Conservation (phyloP, 805 yeast genomes). For the Scheffersomyces amazonensis region DNA sequence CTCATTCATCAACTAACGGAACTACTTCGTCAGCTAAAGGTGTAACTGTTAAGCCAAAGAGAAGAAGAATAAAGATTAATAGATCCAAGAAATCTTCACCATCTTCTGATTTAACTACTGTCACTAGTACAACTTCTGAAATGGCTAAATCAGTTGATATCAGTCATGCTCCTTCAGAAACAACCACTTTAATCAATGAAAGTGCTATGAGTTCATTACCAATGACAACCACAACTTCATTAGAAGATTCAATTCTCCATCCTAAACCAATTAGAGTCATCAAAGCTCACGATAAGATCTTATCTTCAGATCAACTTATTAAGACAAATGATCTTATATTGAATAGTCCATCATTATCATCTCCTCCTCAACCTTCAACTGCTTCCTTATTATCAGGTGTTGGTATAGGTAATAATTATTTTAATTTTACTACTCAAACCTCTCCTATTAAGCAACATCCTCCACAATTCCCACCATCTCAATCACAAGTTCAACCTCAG, state of each 20-base stretch:
- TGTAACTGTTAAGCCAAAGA: conserved; percentile 32
- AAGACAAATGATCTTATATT: not conserved
- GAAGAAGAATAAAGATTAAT: conserved; percentile 38
- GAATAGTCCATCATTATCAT: not conserved
- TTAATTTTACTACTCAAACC: conserved; percentile 20
- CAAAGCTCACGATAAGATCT: not conserved
- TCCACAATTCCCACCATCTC: not conserved
- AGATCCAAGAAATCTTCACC: conserved; percentile 8
- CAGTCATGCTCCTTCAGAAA: not conserved
- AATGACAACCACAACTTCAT: not conserved
- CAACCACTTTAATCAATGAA: not conserved
- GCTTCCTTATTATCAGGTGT: conserved; percentile 16
- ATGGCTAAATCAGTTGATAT: not conserved
- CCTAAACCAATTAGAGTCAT: conserved; percentile 1
- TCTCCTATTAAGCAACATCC: conserved; percentile 23
- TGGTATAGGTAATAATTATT: conserved; percentile 39
- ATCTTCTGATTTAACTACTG: not conserved
- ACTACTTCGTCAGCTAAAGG: conserved; percentile 15
- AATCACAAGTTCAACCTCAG: not conserved
- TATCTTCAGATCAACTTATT: not conserved
- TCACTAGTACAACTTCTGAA: not conserved
- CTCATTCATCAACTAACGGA: conserved; percentile 6
- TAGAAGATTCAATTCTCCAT: not conserved
- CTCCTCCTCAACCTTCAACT: not conserved
- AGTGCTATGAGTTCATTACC: not conserved